Conservation (phyloP, 164 flowering plant genomes). For the Piper betle region DNA sequence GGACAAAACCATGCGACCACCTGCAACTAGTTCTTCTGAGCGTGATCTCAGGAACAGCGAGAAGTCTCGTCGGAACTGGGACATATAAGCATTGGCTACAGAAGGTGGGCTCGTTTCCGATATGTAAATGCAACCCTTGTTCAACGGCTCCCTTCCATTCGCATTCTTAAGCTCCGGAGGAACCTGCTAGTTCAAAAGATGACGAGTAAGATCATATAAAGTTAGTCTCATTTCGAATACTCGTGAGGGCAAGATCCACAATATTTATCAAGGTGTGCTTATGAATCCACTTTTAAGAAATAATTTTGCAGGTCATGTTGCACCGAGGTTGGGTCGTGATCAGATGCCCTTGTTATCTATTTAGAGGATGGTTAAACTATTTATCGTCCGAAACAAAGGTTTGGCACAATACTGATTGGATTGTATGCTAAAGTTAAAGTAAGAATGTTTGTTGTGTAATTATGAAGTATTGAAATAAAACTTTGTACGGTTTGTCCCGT, state of each 20-base stretch:
- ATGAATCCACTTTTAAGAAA: too few relatives aligned
- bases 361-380: too few relatives aligned
- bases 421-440: too few relatives aligned
- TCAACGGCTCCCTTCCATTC: slow-evolving; percentile 1
- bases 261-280: not conserved
- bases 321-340: not conserved
- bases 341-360: not conserved
- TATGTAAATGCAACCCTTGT: slow-evolving; percentile 13
- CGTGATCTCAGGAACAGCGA: slow-evolving; percentile 17
- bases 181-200: slow-evolving; percentile 5
- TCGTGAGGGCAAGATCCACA: not conserved
- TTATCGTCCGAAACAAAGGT: too few relatives aligned
- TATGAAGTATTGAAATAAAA: too few relatives aligned
- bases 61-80: slow-evolving; percentile 22
- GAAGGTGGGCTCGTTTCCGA: slow-evolving; percentile 13
- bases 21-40: slow-evolving; percentile 16
- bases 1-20: slow-evolving; percentile 26
- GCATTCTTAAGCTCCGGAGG: slow-evolving; percentile 4
- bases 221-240: not conserved
- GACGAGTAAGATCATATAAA: not conserved
- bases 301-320: too few relatives aligned
- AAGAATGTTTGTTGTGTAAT: too few relatives aligned
- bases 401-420: too few relatives aligned
- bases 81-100: slow-evolving; percentile 6
- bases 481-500: too few relatives aligned